phyloP scores from a whole-genome alignment of 164 flowering plant genomes.

The Buxus sempervirens region DNA sequence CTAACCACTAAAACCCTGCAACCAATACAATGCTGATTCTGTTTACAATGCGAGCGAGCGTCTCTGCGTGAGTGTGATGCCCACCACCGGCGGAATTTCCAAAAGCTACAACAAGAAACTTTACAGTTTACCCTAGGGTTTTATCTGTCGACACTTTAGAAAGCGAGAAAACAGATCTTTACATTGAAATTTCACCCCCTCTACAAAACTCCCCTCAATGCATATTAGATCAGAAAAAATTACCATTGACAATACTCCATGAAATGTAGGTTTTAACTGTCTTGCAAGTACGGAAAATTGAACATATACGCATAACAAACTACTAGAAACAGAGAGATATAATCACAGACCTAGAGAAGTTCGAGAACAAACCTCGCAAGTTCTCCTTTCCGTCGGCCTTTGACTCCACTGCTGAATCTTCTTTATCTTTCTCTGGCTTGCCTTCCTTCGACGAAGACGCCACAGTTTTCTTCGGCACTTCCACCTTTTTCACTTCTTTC shows the following conservation, averaged over 20 bases:
- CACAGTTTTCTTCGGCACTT: slow-evolving; percentile 2
- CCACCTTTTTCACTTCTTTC: background rate
- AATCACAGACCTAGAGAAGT: background rate
- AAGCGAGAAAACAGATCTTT: background rate
- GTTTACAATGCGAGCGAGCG: too few species aligned
- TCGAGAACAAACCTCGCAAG: background rate
- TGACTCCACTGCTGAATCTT: background rate
- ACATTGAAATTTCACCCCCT: background rate
- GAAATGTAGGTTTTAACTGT: background rate
- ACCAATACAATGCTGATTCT: too few species aligned
- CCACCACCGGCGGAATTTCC: too few species aligned
- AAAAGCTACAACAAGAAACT: too few species aligned
- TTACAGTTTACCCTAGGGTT: background rate
- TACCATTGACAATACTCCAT: too few species aligned
- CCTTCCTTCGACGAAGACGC: background rate
- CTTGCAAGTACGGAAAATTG: background rate
- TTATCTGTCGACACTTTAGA: background rate
- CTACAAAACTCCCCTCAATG: background rate
- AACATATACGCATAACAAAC: background rate
- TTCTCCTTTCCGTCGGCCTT: background rate
- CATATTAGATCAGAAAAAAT: background rate
- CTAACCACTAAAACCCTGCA: too few species aligned
- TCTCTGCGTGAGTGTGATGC: too few species aligned
- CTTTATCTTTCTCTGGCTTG: background rate
- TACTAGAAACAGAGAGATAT: background rate